Conservation (phyloP, 352 stramenopile species). For the Globisporangium splendens region DNA sequence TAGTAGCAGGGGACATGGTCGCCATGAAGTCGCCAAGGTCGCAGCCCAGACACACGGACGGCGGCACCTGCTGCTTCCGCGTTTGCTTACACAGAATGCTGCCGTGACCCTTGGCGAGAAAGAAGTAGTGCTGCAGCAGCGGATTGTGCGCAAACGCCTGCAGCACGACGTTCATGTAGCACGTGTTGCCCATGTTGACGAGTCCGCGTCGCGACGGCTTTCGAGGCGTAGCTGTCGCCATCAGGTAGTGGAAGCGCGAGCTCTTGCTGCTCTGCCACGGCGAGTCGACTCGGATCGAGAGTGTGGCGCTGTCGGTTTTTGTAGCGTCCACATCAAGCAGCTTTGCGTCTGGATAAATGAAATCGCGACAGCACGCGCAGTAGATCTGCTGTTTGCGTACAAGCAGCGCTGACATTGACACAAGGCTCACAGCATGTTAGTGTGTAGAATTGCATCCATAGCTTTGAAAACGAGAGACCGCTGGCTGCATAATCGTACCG, state of each 20-base stretch:
- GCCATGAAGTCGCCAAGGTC: constrained; percentile 50
- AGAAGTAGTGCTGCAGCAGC: constrained; percentile 70
- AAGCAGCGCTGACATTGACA: constrained; percentile 29
- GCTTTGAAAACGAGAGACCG: too few relatives aligned
- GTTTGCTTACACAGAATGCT: constrained; percentile 60
- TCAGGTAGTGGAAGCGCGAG: constrained; percentile 3
- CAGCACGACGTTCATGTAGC: constrained; percentile 81
- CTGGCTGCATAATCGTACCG: too few relatives aligned
- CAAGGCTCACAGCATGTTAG: too few relatives aligned
- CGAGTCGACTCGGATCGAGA: background rate
- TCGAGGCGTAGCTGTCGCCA: constrained; percentile 8
- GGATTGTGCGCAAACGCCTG: constrained; percentile 69
- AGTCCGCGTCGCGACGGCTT: constrained; percentile 41
- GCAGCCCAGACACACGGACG: constrained; percentile 51
- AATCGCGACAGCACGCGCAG: constrained; percentile 54
- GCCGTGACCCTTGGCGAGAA: constrained; percentile 55
- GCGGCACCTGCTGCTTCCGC: constrained; percentile 28
- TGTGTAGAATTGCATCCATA: too few relatives aligned
- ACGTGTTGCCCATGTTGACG: constrained; percentile 85
- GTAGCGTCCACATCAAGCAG: constrained; percentile 3
- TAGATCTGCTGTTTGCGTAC: constrained; percentile 46
- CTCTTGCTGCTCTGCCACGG: constrained; percentile 22
- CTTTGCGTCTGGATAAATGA: constrained; percentile 43
- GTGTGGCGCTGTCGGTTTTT: background rate
- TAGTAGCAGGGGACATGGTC: constrained; percentile 20